Evolutionary conservation across 148 eudicot genomes (phyloP), one percentile per base, ranked within the genome.

Genomic region (Rhododendron vialii): DNA sequence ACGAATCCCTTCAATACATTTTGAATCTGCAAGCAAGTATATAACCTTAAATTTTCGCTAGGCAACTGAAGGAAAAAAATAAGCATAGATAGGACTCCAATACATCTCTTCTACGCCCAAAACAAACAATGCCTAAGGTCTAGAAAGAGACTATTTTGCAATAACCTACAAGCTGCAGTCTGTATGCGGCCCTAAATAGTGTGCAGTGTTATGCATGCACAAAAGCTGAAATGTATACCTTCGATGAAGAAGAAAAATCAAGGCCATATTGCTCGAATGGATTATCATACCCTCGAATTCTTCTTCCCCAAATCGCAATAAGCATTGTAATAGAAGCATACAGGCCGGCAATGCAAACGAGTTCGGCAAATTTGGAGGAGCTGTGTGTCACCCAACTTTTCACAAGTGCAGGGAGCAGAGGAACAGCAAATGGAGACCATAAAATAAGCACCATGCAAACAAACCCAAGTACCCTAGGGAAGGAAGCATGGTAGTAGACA

Each of bases 221-320:
- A 48, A 51, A 22, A n/a, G 48, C 1, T 30, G 55, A 57, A 81
- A 59, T n/a, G 81, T 6, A 82, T 89, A 97, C 99, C 98, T 94
- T 89, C 28, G 80, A 85, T 79, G 91, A 78, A 43, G 99, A 95
- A 78, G 87, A 84, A 82, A 93, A 83, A 89, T 96, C 96, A 87
- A 97, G 88, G n/a, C 99, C 99, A 90, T 97, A 97, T 81, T 94
- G 94, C 91, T 88, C 81, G 74, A 94, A 86, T 86, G 99, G 98
- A 86, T 91, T 71, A 73, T 97, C 93, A 90, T 94, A 93, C 18
- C 94, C 96, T 82, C 96, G 91, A 84, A 97, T 89, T 87, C 95
- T 89, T 93, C 91, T 97, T 48, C 99, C 99, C 99, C 99, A 97
- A 75, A 91, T 87, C 83, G 90, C 88, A 86, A 94, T 89, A 84